phyloP scores from a whole-genome alignment of 2,329 filamentous ascomycete genomes.

The Colletotrichum theobromicola region DNA sequence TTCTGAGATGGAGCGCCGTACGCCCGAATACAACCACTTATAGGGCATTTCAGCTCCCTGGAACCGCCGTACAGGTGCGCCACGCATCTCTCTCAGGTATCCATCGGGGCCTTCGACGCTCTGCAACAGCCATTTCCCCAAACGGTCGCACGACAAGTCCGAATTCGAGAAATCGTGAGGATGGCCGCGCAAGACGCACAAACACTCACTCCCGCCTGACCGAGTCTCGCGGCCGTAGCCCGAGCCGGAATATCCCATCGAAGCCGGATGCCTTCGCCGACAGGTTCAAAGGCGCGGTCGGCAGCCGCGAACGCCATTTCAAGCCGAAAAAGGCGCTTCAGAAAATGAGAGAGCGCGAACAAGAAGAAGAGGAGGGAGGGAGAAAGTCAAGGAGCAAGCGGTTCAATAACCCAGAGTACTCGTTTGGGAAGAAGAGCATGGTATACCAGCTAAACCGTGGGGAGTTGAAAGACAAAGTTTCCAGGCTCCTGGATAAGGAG shows the following conservation, averaged over 20 bases:
- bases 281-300: not conserved
- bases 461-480: conserved; percentile 35
- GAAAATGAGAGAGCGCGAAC: conserved; percentile 38
- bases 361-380: conserved; percentile 34
- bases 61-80: not conserved
- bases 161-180: not conserved
- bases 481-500: conserved; percentile 18
- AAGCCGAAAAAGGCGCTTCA: conserved; percentile 60
- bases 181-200: not conserved
- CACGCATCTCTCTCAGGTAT: conserved; percentile 65
- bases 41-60: not conserved
- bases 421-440: conserved; percentile 60
- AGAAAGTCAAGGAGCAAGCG: conserved; percentile 53
- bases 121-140: conserved; percentile 36
- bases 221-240: not conserved
- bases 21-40: not conserved
- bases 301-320: conserved; percentile 28
- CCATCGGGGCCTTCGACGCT: conserved; percentile 65
- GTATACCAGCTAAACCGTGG: conserved; percentile 61
- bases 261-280: conserved; percentile 6
- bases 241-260: not conserved
- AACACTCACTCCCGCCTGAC: conserved; percentile 24
- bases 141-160: not conserved
- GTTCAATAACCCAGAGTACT: conserved; percentile 54
- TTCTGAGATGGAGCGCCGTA: conserved; percentile 9